Evolutionary conservation across 2,329 filamentous ascomycete species (phyloP).

Genomic region (Fusarium pininemorale): DNA sequence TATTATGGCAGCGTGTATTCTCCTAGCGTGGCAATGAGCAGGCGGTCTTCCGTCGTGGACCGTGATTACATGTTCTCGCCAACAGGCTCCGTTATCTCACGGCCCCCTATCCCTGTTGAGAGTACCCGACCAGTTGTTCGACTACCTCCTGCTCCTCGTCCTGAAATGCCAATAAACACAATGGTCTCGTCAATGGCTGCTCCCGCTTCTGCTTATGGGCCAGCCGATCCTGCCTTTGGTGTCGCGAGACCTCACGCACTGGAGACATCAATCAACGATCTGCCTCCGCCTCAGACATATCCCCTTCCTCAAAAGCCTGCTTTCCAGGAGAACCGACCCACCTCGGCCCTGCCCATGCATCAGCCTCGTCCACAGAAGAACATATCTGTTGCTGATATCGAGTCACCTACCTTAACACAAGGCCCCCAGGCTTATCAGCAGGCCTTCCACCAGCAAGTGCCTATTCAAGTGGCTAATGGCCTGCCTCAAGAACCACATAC

Average conservation of each 20-base stretch:
- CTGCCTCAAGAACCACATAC: conserved; percentile 69
- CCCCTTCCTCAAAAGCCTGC: conserved; percentile 67
- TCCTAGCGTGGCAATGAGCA: conserved; percentile 86
- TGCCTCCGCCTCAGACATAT: conserved; percentile 66
- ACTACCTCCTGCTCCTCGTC: conserved; percentile 71
- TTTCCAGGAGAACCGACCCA: conserved; percentile 63
- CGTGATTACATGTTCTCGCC: conserved; percentile 84
- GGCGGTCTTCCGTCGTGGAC: conserved; percentile 78
- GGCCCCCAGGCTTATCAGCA: conserved; percentile 82
- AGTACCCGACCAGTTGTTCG: conserved; percentile 78
- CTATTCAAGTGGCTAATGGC: conserved; percentile 71
- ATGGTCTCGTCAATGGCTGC: conserved; percentile 21
- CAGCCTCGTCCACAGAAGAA: conserved; percentile 95
- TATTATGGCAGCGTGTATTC: conserved; percentile 82
- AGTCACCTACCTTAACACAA: conserved; percentile 74
- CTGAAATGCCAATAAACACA: conserved; percentile 39
- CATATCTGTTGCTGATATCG: conserved; percentile 91
- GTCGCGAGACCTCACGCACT: conserved; percentile 20
- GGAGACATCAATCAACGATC: conserved; percentile 58
- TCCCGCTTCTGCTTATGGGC: conserved; percentile 4
- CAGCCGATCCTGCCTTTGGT: conserved; percentile 26
- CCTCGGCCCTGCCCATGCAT: conserved; percentile 76
- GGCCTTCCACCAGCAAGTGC: conserved; percentile 95
- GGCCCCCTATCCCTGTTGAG: conserved; percentile 70
- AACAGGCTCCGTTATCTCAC: conserved; percentile 78